Evolutionary conservation across 495 filamentous ascomycete genomes (phyloP).

Genomic region (Cercophora scortea): DNA sequence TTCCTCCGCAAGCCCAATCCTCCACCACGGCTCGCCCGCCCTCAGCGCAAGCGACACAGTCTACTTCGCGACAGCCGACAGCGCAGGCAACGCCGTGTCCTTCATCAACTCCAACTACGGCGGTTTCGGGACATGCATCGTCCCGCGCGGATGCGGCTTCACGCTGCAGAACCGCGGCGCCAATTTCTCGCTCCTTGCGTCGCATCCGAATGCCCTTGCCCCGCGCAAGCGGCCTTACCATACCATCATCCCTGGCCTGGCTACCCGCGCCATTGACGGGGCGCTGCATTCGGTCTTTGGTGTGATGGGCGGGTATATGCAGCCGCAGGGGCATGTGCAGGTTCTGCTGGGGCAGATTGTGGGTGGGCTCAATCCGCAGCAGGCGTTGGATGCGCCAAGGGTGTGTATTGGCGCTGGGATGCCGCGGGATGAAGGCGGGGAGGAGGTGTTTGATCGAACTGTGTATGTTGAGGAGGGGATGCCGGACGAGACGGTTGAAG

Average conservation of each 20-base stretch:
- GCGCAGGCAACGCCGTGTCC: conserved; percentile 76
- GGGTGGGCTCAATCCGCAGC: conserved; percentile 78
- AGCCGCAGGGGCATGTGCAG: conserved; percentile 96
- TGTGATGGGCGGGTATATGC: conserved; percentile 99
- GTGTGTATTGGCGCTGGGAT: conserved; percentile 72
- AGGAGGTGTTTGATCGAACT: conserved; percentile 21
- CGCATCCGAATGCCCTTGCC: conserved; percentile 71
- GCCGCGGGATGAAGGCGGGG: conserved; percentile 32
- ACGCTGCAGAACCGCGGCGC: conserved; percentile 91
- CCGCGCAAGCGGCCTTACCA: conserved; percentile 91
- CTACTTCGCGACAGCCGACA: conserved; percentile 81
- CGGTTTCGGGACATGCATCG: conserved; percentile 82
- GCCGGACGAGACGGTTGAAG: conserved; percentile 53
- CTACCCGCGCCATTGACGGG: conserved; percentile 66
- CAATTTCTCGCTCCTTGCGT: conserved; percentile 60
- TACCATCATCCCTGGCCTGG: conserved; percentile 91
- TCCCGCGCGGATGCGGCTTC: conserved; percentile 79
- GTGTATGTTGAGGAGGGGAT: conserved; percentile 88
- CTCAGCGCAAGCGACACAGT: conserved; percentile 78
- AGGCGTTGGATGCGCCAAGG: conserved; percentile 82
- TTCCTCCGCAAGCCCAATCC: conserved; percentile 9
- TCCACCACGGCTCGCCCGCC: conserved; percentile 48
- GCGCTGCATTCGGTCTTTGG: conserved; percentile 79
- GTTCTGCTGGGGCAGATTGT: conserved; percentile 85
- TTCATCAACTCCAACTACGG: conserved; percentile 96